These are phyloP conservation scores for Cercospora brassicicola DNA, from an alignment of 2,329 filamentous ascomycete genomes.

Conservation along the genomic window DNA sequence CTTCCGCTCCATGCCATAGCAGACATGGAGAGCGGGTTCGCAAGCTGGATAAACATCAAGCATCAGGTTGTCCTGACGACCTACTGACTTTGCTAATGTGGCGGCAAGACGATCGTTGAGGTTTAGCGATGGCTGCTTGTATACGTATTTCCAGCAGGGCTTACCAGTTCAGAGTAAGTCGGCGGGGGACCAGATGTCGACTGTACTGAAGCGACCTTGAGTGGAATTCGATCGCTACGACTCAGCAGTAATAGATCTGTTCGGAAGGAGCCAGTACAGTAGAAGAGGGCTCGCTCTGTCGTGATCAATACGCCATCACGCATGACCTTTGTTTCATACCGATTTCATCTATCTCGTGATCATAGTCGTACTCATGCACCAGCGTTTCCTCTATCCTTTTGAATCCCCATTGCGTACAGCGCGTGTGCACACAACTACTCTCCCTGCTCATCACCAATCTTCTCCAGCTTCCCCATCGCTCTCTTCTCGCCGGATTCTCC, in stretches of 20 bases:
- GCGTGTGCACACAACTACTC: slow-evolving; percentile 9
- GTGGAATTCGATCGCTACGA: neutral
- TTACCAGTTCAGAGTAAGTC: neutral
- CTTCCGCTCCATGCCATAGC: neutral
- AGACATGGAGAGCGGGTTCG: neutral
- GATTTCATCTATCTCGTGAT: neutral
- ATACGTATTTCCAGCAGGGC: neutral
- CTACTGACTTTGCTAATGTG: neutral
- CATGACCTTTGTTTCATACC: neutral
- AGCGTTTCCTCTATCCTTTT: neutral
- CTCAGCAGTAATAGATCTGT: neutral
- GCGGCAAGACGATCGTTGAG: neutral
- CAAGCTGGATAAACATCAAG: neutral
- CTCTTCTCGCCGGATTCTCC: slow-evolving; percentile 90
- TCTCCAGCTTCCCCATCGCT: slow-evolving; percentile 91
- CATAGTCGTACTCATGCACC: neutral
- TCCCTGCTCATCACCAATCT: slow-evolving; percentile 72
- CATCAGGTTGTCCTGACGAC: neutral
- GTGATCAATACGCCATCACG: neutral
- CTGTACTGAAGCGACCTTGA: neutral
- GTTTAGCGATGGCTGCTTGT: neutral
- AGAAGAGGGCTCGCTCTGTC: neutral
- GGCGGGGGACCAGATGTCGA: neutral
- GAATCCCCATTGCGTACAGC: neutral
- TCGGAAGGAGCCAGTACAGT: neutral